These are phyloP conservation scores for Pugionium cornutum DNA, from an alignment of 345 rosid species.

Conservation along the genomic window DNA sequence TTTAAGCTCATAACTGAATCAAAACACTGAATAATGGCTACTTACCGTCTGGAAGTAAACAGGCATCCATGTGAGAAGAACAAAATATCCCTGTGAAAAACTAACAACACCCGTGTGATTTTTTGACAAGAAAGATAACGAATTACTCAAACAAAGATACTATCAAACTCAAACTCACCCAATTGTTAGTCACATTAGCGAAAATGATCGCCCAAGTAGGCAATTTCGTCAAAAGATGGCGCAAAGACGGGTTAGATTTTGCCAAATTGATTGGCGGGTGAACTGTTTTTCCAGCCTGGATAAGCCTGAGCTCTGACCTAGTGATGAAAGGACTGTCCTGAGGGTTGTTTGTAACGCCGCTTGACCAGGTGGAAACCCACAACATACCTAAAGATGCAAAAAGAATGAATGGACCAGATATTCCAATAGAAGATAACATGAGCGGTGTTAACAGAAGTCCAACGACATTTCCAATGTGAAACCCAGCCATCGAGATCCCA, in stretches of 20 bases:
- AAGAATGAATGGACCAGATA: constrained; percentile 77
- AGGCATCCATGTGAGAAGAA: constrained; percentile 99
- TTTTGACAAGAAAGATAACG: background rate
- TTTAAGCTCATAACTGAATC: constrained; percentile 1
- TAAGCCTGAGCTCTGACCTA: constrained; percentile 62
- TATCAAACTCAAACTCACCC: constrained; percentile 59
- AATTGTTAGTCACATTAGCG: constrained; percentile 86
- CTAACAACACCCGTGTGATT: constrained; percentile 2
- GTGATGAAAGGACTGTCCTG: constrained; percentile 58
- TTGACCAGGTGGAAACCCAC: constrained; percentile 71
- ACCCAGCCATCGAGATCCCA: constrained; percentile 93
- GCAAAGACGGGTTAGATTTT: constrained; percentile 51
- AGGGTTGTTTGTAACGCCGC: constrained; percentile 64
- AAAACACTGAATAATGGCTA: background rate
- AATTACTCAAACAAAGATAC: constrained; percentile 2
- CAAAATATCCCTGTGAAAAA: constrained; percentile 82
- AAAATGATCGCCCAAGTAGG: constrained; percentile 90
- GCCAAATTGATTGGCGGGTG: constrained; percentile 15
- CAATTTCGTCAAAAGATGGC: constrained; percentile 60
- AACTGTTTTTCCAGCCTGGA: constrained; percentile 68
- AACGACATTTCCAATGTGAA: constrained; percentile 89
- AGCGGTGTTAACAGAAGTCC: constrained; percentile 80
- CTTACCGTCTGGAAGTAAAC: constrained; percentile 86
- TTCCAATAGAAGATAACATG: constrained; percentile 66
- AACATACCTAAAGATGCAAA: constrained; percentile 72